Evolutionary conservation across 169 alveolate species (phyloP).

Genomic region (Plasmodium cynomolgi): DNA sequence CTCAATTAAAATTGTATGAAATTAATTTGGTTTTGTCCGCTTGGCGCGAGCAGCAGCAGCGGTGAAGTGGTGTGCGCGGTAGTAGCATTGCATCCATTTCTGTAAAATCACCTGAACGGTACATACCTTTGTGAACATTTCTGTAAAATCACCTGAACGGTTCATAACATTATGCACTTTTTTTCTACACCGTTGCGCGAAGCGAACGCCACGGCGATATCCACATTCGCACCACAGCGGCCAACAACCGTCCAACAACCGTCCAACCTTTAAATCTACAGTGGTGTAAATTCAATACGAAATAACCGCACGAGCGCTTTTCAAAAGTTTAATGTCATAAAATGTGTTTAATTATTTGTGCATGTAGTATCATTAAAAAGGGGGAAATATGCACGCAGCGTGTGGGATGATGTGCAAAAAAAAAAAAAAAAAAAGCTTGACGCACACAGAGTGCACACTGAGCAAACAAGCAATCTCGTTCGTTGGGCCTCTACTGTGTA

Average conservation of each 20-base stretch:
- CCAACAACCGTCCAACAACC: not conserved
- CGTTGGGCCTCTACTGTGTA: not conserved
- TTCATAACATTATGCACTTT: not conserved
- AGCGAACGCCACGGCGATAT: not conserved
- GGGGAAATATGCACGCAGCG: not conserved
- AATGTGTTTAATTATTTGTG: not conserved
- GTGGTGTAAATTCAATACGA: not conserved
- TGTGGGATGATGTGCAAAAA: not conserved
- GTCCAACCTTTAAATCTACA: not conserved
- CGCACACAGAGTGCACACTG: not conserved
- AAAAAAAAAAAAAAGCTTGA: not conserved
- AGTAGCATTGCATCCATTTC: not conserved
- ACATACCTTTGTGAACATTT: not conserved
- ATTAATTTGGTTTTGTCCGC: not conserved
- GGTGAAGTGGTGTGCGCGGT: not conserved
- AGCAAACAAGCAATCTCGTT: not conserved
- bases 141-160: not conserved
- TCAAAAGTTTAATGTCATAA: not conserved
- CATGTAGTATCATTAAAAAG: not conserved
- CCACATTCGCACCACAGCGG: not conserved
- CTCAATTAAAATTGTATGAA: not conserved
- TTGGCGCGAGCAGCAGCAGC: not conserved
- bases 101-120: not conserved
- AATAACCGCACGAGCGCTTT: not conserved
- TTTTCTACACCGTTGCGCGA: not conserved